These are phyloP conservation scores for Zygosaccharomyces kombuchaensis DNA, from an alignment of 805 yeast species.

Conservation along the genomic window DNA sequence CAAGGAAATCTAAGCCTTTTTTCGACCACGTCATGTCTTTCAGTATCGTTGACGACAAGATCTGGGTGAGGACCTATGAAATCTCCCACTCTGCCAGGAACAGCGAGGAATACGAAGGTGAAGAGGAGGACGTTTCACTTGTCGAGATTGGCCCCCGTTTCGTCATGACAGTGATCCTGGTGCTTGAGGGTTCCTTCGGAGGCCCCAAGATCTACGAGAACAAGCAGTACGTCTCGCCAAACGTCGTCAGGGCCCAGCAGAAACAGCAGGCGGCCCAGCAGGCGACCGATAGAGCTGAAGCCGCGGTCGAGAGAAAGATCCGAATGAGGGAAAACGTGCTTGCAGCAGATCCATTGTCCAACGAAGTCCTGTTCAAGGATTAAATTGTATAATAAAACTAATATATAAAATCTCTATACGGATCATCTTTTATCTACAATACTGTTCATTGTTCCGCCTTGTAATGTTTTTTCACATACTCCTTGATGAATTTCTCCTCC, in stretches of 20 bases:
- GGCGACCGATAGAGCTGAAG: slow-evolving; percentile 74
- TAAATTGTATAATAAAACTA: slow-evolving; percentile 5
- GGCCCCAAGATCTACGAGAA: slow-evolving; percentile 98
- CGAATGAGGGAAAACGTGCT: slow-evolving; percentile 71
- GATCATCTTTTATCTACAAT: slow-evolving; percentile 1
- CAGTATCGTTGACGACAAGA: slow-evolving; percentile 84
- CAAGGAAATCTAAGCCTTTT: slow-evolving; percentile 91
- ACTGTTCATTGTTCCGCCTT: slow-evolving; percentile 12
- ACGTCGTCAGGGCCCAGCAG: slow-evolving; percentile 84
- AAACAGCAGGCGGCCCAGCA: slow-evolving; percentile 75
- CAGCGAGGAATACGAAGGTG: slow-evolving; percentile 48
- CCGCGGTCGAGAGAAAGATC: slow-evolving; percentile 69
- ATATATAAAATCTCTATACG: slow-evolving; percentile 9
- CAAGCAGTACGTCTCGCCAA: slow-evolving; percentile 94
- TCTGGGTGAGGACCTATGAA: slow-evolving; percentile 95
- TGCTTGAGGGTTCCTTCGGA: slow-evolving; percentile 93
- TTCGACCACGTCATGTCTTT: slow-evolving; percentile 93
- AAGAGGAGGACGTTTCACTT: slow-evolving; percentile 60
- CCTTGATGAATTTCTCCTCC: slow-evolving; percentile 81
- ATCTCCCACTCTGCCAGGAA: slow-evolving; percentile 58
- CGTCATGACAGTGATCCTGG: slow-evolving; percentile 84
- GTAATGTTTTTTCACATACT: slow-evolving; percentile 50
- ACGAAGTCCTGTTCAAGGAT: slow-evolving; percentile 64
- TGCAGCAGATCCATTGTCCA: slow-evolving; percentile 77
- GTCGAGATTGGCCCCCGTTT: slow-evolving; percentile 97